A percentile compares a stretch with the other conserved stretches of the same genome.
These are phyloP conservation scores for Leishmania martiniquensis DNA, from an alignment of 208 protist species.

Conservation along the genomic window DNA sequence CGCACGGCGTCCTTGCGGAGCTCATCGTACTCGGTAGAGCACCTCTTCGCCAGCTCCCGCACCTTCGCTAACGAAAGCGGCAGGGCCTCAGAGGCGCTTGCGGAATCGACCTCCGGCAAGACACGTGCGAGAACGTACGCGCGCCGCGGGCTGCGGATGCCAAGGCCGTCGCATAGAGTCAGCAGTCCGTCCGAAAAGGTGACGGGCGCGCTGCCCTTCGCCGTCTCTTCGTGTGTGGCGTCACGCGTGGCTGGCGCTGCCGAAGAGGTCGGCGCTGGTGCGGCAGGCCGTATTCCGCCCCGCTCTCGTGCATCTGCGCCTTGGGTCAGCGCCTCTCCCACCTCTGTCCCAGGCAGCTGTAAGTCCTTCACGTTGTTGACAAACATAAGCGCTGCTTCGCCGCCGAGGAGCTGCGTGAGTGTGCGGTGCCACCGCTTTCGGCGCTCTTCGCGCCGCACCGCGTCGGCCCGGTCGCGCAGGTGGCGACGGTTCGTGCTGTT, in stretches of 20 bases:
- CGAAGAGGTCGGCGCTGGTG: neutral
- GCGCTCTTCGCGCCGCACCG: conserved; percentile 11
- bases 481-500: conserved; percentile 12
- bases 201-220: neutral
- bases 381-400: conserved; percentile 24
- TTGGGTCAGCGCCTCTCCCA: neutral
- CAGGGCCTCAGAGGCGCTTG: conserved; percentile 4
- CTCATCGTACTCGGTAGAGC: conserved; percentile 36
- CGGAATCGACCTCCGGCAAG: conserved; percentile 22
- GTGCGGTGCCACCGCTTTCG: conserved; percentile 19
- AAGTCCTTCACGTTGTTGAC: conserved; percentile 28
- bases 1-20: conserved; percentile 8
- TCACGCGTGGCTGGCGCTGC: neutral
- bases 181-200: conserved; percentile 8
- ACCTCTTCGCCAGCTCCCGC: conserved; percentile 26
- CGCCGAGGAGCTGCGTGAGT: conserved; percentile 21
- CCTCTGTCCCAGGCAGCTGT: conserved; percentile 20
- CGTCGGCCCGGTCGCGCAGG: conserved; percentile 23
- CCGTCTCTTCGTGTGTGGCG: neutral
- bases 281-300: neutral
- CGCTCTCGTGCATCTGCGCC: neutral
- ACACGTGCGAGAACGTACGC: conserved; percentile 39
- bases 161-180: conserved; percentile 35
- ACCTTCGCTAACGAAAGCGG: conserved; percentile 32
- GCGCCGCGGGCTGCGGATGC: conserved; percentile 45